phyloP scores from a whole-genome alignment of 108 stramenopile genomes.

The Chaetoceros tenuissimus region DNA sequence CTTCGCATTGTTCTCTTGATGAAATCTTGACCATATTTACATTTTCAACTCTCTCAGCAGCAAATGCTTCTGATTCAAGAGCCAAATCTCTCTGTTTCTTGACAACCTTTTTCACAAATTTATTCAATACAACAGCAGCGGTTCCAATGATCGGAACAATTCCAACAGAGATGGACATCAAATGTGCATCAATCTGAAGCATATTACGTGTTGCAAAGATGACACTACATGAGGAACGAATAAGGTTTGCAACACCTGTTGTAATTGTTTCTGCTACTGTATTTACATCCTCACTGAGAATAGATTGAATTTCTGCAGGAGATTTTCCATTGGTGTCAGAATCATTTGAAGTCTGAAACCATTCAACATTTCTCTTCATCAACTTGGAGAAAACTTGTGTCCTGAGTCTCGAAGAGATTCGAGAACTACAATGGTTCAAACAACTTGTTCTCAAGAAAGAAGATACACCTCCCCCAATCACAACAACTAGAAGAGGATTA shows the following conservation, averaged over 20 bases:
- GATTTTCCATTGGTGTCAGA: constrained; percentile 22
- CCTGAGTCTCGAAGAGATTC: constrained; percentile 60
- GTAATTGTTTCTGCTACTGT: constrained; percentile 55
- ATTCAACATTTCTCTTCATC: constrained; percentile 57
- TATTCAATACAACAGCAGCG: constrained; percentile 57
- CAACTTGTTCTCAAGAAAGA: constrained; percentile 66
- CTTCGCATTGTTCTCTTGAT: constrained; percentile 57
- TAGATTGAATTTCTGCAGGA: constrained; percentile 62
- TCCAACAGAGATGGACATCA: constrained; percentile 55
- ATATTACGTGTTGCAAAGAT: constrained; percentile 71
- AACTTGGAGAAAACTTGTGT: constrained; percentile 39
- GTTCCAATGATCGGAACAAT: constrained; percentile 69
- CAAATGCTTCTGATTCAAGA: constrained; percentile 51
- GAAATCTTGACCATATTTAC: constrained; percentile 67
- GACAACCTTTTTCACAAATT: constrained; percentile 52
- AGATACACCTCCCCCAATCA: constrained; percentile 68
- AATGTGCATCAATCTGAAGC: constrained; percentile 63
- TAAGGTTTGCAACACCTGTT: constrained; percentile 53
- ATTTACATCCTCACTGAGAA: constrained; percentile 64
- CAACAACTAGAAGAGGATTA: constrained; percentile 40
- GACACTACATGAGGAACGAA: constrained; percentile 60
- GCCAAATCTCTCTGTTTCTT: constrained; percentile 51
- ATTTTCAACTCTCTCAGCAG: constrained; percentile 62
- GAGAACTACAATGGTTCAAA: constrained; percentile 62
- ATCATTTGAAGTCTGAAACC: constrained; percentile 41